phyloP scores from a whole-genome alignment of 257 asterid genomes.

The Plantago major region DNA sequence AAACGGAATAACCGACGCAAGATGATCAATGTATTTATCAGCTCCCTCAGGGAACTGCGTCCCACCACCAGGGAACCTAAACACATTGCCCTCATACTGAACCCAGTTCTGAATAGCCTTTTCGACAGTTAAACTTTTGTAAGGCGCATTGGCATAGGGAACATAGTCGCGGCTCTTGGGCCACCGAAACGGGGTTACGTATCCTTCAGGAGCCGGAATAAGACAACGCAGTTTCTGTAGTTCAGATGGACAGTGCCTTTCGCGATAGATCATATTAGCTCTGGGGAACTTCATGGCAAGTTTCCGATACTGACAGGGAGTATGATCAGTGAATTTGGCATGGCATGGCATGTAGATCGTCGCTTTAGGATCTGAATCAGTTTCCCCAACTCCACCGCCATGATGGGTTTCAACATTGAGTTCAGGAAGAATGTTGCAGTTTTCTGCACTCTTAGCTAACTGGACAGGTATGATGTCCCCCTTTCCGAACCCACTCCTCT shows the following conservation, averaged over 20 bases:
- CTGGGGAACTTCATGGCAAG: slow-evolving; percentile 48
- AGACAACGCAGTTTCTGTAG: slow-evolving; percentile 44
- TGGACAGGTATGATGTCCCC: slow-evolving; percentile 42
- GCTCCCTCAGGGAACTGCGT: slow-evolving; percentile 69
- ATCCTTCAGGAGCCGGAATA: slow-evolving; percentile 57
- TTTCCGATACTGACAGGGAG: slow-evolving; percentile 58
- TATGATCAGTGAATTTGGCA: slow-evolving; percentile 41
- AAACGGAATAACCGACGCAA: slow-evolving; percentile 56
- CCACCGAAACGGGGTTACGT: slow-evolving; percentile 56
- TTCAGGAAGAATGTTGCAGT: slow-evolving; percentile 44
- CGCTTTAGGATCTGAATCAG: slow-evolving; percentile 28
- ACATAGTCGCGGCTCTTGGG: slow-evolving; percentile 67
- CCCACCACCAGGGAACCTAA: slow-evolving; percentile 65
- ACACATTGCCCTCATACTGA: slow-evolving; percentile 59
- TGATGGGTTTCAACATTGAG: slow-evolving; percentile 58
- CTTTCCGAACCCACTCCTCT: slow-evolving; percentile 52
- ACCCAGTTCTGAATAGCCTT: slow-evolving; percentile 69
- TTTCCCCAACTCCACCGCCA: slow-evolving; percentile 35
- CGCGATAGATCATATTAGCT: slow-evolving; percentile 48
- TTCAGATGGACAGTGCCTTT: slow-evolving; percentile 50
- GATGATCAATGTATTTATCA: slow-evolving; percentile 58
- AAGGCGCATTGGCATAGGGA: slow-evolving; percentile 60
- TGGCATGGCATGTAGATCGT: slow-evolving; percentile 38
- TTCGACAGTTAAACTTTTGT: slow-evolving; percentile 58
- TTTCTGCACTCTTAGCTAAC: slow-evolving; percentile 35